Evolutionary conservation across 345 rosid genomes (phyloP).

Genomic region (Anastatica hierochuntica): DNA sequence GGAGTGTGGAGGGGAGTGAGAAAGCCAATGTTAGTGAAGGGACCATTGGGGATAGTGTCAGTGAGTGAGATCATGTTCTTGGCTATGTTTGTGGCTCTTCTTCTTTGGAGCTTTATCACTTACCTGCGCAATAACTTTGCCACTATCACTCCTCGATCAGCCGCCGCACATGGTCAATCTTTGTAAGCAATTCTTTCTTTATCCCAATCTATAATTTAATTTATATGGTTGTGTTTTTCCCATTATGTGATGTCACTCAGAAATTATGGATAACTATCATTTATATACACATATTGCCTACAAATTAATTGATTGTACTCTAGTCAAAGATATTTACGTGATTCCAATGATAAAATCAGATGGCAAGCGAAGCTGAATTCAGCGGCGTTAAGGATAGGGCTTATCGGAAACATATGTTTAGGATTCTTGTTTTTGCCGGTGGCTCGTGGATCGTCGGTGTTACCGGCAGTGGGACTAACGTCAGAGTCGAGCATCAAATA

Average conservation of each 20-base stretch:
- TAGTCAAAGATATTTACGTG: too few species aligned
- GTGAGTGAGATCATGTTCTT: slow-evolving; percentile 49
- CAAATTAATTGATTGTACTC: too few species aligned
- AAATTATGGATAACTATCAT: neutral
- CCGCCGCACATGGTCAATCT: slow-evolving; percentile 24
- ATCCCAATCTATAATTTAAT: neutral
- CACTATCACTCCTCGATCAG: slow-evolving; percentile 30
- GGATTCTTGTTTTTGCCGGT: slow-evolving; percentile 71
- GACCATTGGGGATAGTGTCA: slow-evolving; percentile 81
- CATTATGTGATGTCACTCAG: too few species aligned
- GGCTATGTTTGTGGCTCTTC: slow-evolving; percentile 54
- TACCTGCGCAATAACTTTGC: slow-evolving; percentile 37
- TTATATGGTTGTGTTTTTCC: too few species aligned
- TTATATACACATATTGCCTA: neutral
- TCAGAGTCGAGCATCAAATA: slow-evolving; percentile 80
- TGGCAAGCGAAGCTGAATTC: slow-evolving; percentile 42
- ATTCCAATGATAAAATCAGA: too few species aligned
- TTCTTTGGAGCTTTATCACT: slow-evolving; percentile 48
- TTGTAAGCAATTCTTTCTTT: slow-evolving; percentile 26
- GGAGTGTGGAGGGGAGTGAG: slow-evolving; percentile 22
- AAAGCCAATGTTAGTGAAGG: slow-evolving; percentile 60
- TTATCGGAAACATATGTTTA: slow-evolving; percentile 48
- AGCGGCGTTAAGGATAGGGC: slow-evolving; percentile 33
- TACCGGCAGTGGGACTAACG: slow-evolving; percentile 55
- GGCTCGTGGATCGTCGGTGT: slow-evolving; percentile 65